phyloP scores from a whole-genome alignment of 2,329 filamentous ascomycete species.

The Chrysosporium keratinophilum region DNA sequence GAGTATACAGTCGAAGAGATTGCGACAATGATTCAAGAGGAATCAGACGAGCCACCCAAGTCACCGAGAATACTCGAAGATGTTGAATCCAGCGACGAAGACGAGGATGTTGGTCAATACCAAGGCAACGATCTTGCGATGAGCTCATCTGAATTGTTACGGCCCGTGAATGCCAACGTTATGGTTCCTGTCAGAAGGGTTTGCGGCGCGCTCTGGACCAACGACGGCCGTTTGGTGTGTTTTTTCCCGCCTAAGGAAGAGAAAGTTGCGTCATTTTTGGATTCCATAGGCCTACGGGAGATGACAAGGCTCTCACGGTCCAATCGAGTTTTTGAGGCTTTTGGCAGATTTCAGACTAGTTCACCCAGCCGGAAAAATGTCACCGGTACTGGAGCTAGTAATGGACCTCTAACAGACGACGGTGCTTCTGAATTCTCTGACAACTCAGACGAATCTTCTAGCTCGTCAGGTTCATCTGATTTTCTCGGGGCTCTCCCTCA shows the following conservation, averaged over 20 bases:
- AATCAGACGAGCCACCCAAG: constrained; percentile 44
- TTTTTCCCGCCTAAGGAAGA: constrained; percentile 47
- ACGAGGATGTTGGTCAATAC: constrained; percentile 46
- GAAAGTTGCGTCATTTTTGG: constrained; percentile 42
- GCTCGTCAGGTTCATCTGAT: constrained; percentile 37
- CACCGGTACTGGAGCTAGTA: constrained; percentile 38
- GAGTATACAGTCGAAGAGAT: constrained; percentile 50
- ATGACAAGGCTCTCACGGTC: constrained; percentile 40
- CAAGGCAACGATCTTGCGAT: constrained; percentile 38
- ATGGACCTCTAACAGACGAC: constrained; percentile 34
- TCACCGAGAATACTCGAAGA: constrained; percentile 42
- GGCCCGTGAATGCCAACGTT: constrained; percentile 49
- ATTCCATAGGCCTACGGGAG: constrained; percentile 39
- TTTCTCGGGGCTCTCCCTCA: constrained; percentile 38
- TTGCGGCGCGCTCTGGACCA: constrained; percentile 48
- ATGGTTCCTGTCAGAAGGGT: constrained; percentile 54
- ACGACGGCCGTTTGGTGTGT: constrained; percentile 47
- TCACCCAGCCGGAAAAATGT: constrained; percentile 39
- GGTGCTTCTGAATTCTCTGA: constrained; percentile 39
- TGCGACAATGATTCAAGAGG: constrained; percentile 44
- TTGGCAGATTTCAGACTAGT: constrained; percentile 48
- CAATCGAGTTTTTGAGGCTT: constrained; percentile 52
- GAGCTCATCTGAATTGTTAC: constrained; percentile 43
- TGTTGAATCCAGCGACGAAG: constrained; percentile 76
- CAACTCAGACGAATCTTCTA: constrained; percentile 53